Conservation (phyloP, 805 yeast species). For the Pichia manshurica region DNA sequence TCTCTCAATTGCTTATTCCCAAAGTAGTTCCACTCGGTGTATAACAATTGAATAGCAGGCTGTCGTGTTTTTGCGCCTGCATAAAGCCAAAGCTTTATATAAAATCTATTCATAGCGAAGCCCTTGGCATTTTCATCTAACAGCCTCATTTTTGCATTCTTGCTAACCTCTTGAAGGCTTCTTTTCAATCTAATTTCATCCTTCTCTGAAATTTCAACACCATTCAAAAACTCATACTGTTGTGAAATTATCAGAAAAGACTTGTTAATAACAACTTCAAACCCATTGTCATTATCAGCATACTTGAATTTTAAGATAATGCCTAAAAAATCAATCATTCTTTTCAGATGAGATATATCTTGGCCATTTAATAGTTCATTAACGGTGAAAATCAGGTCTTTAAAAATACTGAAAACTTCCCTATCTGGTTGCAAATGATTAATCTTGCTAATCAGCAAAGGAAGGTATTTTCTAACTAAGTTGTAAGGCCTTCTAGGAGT, state of each 20-base stretch:
- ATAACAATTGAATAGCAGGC: slow-evolving; percentile 17
- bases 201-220: slow-evolving; percentile 4
- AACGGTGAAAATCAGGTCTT: slow-evolving; percentile 13
- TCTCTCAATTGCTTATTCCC: slow-evolving; percentile 17
- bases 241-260: slow-evolving; percentile 3
- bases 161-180: slow-evolving; percentile 2
- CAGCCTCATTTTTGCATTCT: slow-evolving; percentile 1
- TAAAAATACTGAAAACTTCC: slow-evolving; percentile 11
- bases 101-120: not conserved
- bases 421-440: slow-evolving; percentile 10
- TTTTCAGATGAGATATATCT: slow-evolving; percentile 9
- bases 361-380: slow-evolving; percentile 7
- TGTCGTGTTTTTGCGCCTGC: slow-evolving; percentile 1
- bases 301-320: slow-evolving; percentile 15
- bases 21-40: slow-evolving; percentile 29
- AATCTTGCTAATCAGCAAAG: slow-evolving; percentile 15
- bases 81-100: slow-evolving; percentile 11
- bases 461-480: slow-evolving; percentile 15
- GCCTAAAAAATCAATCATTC: slow-evolving; percentile 13
- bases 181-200: slow-evolving; percentile 9
- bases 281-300: not conserved
- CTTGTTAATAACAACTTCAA: slow-evolving; percentile 2
- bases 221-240: slow-evolving; percentile 8
- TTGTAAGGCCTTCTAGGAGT: slow-evolving; percentile 18
- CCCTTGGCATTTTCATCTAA: not conserved